Conservation (phyloP, 106 monocot species). For the Dioscorea zingiberensis region DNA sequence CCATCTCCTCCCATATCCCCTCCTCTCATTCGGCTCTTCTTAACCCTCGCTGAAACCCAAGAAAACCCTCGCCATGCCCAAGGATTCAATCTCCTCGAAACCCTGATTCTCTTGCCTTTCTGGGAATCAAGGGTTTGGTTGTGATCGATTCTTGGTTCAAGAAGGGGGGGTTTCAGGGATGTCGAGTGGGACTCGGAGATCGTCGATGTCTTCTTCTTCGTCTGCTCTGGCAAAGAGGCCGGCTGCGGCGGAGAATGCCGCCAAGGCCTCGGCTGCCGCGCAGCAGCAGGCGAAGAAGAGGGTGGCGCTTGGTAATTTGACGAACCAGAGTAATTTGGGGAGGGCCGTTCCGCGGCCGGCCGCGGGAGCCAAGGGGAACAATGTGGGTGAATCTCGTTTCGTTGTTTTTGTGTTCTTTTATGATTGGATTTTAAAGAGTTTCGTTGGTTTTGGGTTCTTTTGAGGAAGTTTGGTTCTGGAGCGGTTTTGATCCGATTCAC, state of each 20-base stretch:
- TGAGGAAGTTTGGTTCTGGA: too few species aligned
- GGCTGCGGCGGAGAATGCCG: conserved; percentile 14
- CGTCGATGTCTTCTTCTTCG: conserved; percentile 10
- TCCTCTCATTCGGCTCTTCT: neutral
- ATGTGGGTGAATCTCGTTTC: conserved; percentile 17
- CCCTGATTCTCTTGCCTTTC: neutral
- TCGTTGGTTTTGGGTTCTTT: too few species aligned
- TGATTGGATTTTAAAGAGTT: neutral
- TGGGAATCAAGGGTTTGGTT: neutral
- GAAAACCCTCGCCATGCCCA: neutral
- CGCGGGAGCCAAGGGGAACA: conserved; percentile 10
- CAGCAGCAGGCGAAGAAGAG: conserved; percentile 62
- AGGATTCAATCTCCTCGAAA: neutral
- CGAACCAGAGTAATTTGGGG: conserved; percentile 26
- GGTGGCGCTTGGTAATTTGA: conserved; percentile 51
- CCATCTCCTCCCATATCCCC: neutral
- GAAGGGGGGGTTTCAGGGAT: conserved; percentile 3
- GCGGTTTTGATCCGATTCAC: too few species aligned
- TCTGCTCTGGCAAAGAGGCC: conserved; percentile 13
- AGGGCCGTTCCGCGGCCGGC: conserved; percentile 2
- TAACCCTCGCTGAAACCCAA: neutral
- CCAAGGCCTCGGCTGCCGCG: conserved; percentile 10
- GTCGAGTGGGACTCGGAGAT: conserved; percentile 15
- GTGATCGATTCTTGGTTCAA: neutral
- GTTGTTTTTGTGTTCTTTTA: neutral